Evolutionary conservation across 202 grass and related monocot species (phyloP).

Genomic region (Brachypodium distachyon): DNA sequence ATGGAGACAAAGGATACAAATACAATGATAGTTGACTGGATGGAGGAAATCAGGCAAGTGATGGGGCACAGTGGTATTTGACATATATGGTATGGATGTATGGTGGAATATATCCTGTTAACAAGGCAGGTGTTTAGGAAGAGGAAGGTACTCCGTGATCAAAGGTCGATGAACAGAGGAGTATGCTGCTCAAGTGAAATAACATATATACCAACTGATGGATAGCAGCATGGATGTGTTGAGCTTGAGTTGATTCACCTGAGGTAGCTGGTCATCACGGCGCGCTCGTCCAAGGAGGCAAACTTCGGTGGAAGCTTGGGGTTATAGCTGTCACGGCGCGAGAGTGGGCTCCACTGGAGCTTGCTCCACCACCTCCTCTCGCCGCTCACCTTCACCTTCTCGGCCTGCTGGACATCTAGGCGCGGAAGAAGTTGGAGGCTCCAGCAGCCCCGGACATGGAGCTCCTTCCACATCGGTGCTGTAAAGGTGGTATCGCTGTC

Average conservation of each 20-base stretch:
- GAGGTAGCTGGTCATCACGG: not conserved
- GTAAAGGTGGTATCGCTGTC: not conserved
- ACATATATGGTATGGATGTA: not conserved
- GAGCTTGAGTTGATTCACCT: not conserved
- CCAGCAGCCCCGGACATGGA: not conserved
- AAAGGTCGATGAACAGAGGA: not conserved
- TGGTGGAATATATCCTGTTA: not conserved
- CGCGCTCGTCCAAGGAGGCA: not conserved
- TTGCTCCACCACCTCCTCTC: constrained; percentile 11
- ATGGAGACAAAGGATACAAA: not conserved
- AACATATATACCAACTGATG: not conserved
- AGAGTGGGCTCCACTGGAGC: not conserved
- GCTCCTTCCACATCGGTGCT: not conserved
- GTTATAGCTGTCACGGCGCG: fast-evolving
- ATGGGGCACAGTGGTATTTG: not conserved
- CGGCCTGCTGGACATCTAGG: not conserved
- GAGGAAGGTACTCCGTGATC: fast-evolving
- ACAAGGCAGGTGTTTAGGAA: not conserved
- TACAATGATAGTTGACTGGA: too few species aligned
- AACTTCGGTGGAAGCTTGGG: not conserved
- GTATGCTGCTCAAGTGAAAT: not conserved
- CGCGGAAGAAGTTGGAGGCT: constrained; percentile 1
- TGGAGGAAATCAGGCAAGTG: too few species aligned
- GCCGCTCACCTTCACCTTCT: not conserved
- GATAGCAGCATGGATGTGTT: not conserved